Conservation (phyloP, 2,329 filamentous ascomycete genomes). For the Pseudogymnoascus sp. region DNA sequence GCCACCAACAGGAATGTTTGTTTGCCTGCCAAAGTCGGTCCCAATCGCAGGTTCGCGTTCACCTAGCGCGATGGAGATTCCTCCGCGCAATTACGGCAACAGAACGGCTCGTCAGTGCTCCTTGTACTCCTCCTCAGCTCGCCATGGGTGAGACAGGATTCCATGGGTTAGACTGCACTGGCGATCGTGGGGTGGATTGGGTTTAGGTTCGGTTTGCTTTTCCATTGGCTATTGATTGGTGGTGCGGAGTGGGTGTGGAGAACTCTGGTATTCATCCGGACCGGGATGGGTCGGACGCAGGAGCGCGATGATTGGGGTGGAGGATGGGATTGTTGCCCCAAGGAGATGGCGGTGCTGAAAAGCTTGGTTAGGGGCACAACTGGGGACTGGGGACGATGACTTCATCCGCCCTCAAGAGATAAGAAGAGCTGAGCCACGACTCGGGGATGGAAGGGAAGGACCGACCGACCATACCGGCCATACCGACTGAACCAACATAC, state of each 20-base stretch:
- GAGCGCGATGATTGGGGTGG: not conserved
- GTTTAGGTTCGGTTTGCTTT: not conserved
- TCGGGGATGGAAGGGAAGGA: not conserved
- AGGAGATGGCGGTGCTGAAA: not conserved
- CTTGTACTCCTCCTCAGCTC: too few relatives aligned
- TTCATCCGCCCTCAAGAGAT: not conserved
- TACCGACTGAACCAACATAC: not conserved
- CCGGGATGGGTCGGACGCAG: not conserved
- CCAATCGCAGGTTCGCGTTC: not conserved
- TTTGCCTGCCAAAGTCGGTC: not conserved
- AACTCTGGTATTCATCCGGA: not conserved
- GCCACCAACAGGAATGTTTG: not conserved
- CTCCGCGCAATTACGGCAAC: not conserved
- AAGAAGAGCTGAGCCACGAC: not conserved
- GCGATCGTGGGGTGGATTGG: not conserved
- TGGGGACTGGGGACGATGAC: not conserved
- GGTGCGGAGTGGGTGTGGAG: not conserved
- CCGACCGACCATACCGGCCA: not conserved
- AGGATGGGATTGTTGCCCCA: not conserved
- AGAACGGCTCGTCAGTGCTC: not conserved
- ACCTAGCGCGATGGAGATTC: not conserved
- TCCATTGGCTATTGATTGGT: not conserved
- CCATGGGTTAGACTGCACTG: not conserved
- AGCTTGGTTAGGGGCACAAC: not conserved
- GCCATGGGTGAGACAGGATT: not conserved